phyloP scores from a whole-genome alignment of 2,329 filamentous ascomycete species.

The Fusarium verrucosum region DNA sequence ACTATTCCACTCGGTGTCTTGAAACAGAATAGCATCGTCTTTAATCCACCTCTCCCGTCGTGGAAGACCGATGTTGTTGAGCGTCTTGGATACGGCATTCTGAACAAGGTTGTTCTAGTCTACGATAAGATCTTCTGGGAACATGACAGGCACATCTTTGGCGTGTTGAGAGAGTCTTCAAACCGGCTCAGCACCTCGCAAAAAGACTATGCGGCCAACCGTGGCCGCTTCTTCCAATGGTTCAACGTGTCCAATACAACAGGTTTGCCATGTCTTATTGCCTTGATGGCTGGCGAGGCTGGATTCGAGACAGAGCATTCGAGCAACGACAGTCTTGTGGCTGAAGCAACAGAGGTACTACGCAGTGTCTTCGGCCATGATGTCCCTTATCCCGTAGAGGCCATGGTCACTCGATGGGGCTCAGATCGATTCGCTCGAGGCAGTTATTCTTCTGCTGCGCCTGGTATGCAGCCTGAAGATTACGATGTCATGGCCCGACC shows the following conservation, averaged over 20 bases:
- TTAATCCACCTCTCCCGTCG: conserved; percentile 86
- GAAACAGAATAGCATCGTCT: conserved; percentile 83
- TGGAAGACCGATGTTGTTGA: conserved; percentile 86
- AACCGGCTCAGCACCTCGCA: conserved; percentile 77
- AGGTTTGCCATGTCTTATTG: conserved; percentile 86
- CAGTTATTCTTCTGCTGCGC: conserved; percentile 93
- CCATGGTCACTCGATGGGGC: conserved; percentile 91
- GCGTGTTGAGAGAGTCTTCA: conserved; percentile 80
- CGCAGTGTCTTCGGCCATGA: conserved; percentile 75
- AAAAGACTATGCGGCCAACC: conserved; percentile 77
- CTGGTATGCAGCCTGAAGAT: conserved; percentile 82
- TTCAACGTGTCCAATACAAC: conserved; percentile 94
- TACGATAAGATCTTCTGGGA: conserved; percentile 95
- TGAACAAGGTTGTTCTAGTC: conserved; percentile 95
- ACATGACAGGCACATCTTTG: conserved; percentile 88
- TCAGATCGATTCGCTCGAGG: conserved; percentile 91
- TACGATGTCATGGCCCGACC: conserved; percentile 90
- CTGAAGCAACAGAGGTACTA: conserved; percentile 82
- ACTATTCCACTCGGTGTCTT: conserved; percentile 91
- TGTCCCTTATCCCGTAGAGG: conserved; percentile 83
- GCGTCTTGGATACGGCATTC: conserved; percentile 87
- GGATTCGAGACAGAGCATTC: conserved; percentile 86
- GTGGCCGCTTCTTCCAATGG: conserved; percentile 97
- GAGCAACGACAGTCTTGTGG: conserved; percentile 77
- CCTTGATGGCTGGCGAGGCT: conserved; percentile 94